These are phyloP conservation scores for Cladophialophora immunda DNA, from an alignment of 2,329 filamentous ascomycete genomes.

Conservation along the genomic window DNA sequence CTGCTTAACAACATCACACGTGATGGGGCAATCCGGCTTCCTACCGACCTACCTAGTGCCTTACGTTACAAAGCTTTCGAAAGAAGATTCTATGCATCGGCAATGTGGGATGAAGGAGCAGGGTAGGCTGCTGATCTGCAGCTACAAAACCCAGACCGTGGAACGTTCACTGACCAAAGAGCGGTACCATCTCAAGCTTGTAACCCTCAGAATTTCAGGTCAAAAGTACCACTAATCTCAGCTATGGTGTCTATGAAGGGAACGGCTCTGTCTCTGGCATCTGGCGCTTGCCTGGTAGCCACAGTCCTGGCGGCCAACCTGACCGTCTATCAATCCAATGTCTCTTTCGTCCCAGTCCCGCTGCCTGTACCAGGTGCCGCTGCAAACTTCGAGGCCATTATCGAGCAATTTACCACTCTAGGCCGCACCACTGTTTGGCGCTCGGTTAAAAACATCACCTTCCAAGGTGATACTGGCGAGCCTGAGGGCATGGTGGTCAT, in stretches of 20 bases:
- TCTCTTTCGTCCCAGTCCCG: constrained; percentile 39
- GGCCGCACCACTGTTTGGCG: constrained; percentile 57
- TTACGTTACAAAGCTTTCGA: not conserved
- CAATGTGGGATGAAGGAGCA: constrained; percentile 3
- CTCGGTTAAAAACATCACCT: constrained; percentile 52
- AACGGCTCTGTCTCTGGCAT: constrained; percentile 13
- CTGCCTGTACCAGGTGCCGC: constrained; percentile 41
- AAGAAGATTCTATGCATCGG: not conserved
- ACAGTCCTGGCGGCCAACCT: constrained; percentile 34
- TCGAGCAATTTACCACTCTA: constrained; percentile 53
- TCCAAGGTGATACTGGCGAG: constrained; percentile 59
- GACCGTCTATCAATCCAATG: constrained; percentile 37
- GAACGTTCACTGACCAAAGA: not conserved
- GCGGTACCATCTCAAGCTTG: not conserved
- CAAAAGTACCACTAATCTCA: not conserved
- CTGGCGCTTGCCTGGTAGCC: constrained; percentile 20
- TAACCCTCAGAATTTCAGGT: not conserved
- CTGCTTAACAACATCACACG: constrained; percentile 11
- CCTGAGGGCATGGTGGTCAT: constrained; percentile 60
- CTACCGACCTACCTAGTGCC: constrained; percentile 3
- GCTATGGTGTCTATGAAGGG: not conserved
- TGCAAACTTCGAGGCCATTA: constrained; percentile 44
- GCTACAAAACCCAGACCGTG: constrained; percentile 2
- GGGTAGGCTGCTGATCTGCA: not conserved
- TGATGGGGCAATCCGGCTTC: constrained; percentile 4